These are phyloP conservation scores for Sugiyamaella valdiviana DNA, from an alignment of 805 yeast genomes.

Conservation along the genomic window DNA sequence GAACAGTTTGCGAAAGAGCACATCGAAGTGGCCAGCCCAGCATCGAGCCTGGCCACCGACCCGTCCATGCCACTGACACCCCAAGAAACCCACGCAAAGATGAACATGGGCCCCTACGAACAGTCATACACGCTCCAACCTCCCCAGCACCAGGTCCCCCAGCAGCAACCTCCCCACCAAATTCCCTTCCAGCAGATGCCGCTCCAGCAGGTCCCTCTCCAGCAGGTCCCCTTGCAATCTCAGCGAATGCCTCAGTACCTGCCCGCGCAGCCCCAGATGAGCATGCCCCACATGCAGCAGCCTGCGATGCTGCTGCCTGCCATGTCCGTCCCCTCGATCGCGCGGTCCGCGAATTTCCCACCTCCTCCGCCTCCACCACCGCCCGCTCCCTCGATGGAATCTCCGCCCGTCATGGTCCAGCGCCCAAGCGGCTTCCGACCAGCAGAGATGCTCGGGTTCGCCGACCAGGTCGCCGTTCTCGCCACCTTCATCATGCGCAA, in stretches of 20 bases:
- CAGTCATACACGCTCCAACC: neutral
- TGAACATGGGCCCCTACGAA: neutral
- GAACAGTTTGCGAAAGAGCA: no score
- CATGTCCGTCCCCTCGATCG: no score
- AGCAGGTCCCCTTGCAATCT: no score
- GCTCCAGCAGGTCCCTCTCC: neutral
- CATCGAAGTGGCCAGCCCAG: no score
- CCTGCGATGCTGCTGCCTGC: neutral
- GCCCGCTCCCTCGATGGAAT: neutral
- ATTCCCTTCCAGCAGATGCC: neutral
- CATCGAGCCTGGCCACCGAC: neutral
- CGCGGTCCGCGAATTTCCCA: neutral
- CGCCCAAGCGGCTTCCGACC: neutral
- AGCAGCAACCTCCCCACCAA: neutral
- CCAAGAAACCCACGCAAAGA: neutral
- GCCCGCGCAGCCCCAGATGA: neutral
- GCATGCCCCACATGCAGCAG: neutral
- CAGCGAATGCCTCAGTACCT: neutral
- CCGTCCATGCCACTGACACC: neutral
- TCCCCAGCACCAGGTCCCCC: neutral
- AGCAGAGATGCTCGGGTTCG: neutral
- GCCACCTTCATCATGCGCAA: neutral
- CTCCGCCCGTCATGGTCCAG: neutral
- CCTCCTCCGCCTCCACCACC: neutral
- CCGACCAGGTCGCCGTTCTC: neutral